Evolutionary conservation across 352 stramenopile genomes (phyloP).

Genomic region (Halophytophthora polymorphica): DNA sequence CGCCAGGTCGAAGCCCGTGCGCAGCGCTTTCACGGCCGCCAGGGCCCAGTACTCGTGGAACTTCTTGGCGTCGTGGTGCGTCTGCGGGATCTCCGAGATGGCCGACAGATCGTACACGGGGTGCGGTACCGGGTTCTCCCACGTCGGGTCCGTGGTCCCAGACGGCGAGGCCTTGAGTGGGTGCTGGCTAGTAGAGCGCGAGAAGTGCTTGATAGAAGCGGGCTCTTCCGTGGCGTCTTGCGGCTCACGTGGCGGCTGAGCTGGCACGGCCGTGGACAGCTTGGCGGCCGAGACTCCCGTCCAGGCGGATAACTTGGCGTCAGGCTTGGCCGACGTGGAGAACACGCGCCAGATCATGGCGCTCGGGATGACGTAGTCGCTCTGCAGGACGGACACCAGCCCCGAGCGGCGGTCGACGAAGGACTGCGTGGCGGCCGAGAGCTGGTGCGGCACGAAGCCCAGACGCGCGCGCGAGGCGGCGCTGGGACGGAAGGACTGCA

Average conservation of each 20-base stretch:
- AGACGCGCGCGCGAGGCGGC: slow-evolving; percentile 11
- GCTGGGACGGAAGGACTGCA: slow-evolving; percentile 8
- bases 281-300: slow-evolving; percentile 9
- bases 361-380: slow-evolving; percentile 17
- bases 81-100: slow-evolving; percentile 32
- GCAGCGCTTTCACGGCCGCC: slow-evolving; percentile 39
- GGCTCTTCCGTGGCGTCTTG: slow-evolving; percentile 31
- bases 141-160: slow-evolving; percentile 3
- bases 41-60: slow-evolving; percentile 36
- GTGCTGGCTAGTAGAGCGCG: slow-evolving; percentile 20
- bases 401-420: slow-evolving; percentile 9
- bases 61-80: slow-evolving; percentile 30
- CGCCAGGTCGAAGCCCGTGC: slow-evolving; percentile 43
- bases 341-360: slow-evolving; percentile 15
- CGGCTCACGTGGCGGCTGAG: slow-evolving; percentile 36
- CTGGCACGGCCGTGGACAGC: slow-evolving; percentile 9
- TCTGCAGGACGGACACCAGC: slow-evolving; percentile 11
- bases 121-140: slow-evolving; percentile 45
- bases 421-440: slow-evolving; percentile 12
- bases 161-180: background rate
- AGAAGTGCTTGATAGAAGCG: slow-evolving; percentile 28
- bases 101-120: slow-evolving; percentile 35
- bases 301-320: slow-evolving; percentile 3
- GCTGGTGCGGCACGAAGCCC: slow-evolving; percentile 23
- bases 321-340: slow-evolving; percentile 2